A percentile compares a stretch with the other conserved stretches of the same genome.
phyloP scores from a whole-genome alignment of 352 stramenopile species.

The Poterioochromonas sp. region DNA sequence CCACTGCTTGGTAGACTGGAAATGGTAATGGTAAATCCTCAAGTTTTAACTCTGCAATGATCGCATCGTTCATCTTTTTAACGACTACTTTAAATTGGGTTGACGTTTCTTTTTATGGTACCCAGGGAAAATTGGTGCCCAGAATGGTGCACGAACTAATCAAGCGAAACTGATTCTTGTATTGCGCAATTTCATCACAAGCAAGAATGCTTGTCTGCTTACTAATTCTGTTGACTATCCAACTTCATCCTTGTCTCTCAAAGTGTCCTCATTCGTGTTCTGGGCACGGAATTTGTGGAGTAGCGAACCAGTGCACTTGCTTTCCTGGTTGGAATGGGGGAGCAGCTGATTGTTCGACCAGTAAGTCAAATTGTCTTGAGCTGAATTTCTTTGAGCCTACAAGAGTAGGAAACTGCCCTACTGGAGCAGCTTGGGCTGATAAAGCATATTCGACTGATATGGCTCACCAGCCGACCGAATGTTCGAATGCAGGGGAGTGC shows the following conservation, averaged over 20 bases:
- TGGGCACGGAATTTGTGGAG: constrained; percentile 14
- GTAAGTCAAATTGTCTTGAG: not conserved
- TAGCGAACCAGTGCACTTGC: not conserved
- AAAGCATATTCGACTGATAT: constrained; percentile 52
- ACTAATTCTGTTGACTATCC: too few relatives aligned
- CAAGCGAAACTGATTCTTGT: too few relatives aligned
- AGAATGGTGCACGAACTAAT: too few relatives aligned
- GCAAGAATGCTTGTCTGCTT: too few relatives aligned
- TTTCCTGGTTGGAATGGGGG: constrained; percentile 17
- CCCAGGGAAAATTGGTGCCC: too few relatives aligned
- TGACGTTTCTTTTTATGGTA: too few relatives aligned
- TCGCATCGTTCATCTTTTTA: too few relatives aligned
- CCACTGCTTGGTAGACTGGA: too few relatives aligned
- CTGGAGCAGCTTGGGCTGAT: constrained; percentile 58
- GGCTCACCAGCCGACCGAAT: constrained; percentile 58
- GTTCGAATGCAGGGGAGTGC: constrained; percentile 70
- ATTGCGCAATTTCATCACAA: too few relatives aligned
- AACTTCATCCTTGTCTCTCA: not conserved
- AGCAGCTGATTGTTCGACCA: not conserved
- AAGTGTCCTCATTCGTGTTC: constrained; percentile 19
- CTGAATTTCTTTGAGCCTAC: not conserved
- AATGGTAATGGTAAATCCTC: too few relatives aligned
- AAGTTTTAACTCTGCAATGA: too few relatives aligned
- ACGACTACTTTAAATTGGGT: too few relatives aligned
- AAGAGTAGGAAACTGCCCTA: constrained; percentile 47